These are phyloP conservation scores for Pythium scleroteichum DNA, from an alignment of 352 stramenopile species.

Conservation along the genomic window DNA sequence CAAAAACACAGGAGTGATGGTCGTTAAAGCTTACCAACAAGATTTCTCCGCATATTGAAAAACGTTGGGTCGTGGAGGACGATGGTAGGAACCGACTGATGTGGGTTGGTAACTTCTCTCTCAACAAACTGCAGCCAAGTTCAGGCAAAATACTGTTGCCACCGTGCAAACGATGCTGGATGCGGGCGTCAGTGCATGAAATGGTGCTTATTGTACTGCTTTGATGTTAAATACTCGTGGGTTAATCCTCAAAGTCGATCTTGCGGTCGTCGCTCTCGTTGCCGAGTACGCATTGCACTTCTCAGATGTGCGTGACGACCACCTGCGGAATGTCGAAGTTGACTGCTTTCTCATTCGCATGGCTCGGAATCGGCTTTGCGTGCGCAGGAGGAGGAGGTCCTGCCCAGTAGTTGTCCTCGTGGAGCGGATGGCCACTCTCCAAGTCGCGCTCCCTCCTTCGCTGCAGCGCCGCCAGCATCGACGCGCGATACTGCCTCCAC, in stretches of 20 bases:
- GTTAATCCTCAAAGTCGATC: too few relatives aligned
- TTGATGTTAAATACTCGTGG: too few relatives aligned
- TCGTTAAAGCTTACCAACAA: slow-evolving; percentile 20
- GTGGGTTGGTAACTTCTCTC: slow-evolving; percentile 10
- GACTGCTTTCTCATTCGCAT: slow-evolving; percentile 1
- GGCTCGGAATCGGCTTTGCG: background rate
- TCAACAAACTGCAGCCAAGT: too few relatives aligned
- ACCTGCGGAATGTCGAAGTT: slow-evolving; percentile 19
- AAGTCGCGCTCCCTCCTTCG: slow-evolving; percentile 30
- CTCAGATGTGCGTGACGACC: slow-evolving; percentile 19
- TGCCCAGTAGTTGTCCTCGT: slow-evolving; percentile 40
- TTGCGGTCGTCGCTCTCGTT: background rate
- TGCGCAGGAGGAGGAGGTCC: slow-evolving; percentile 7
- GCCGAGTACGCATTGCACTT: too few relatives aligned
- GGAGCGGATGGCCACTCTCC: slow-evolving; percentile 23
- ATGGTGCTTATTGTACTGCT: too few relatives aligned
- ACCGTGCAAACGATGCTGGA: too few relatives aligned
- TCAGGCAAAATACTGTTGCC: too few relatives aligned
- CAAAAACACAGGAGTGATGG: slow-evolving; percentile 29
- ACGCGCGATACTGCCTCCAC: slow-evolving; percentile 37
- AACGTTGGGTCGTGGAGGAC: background rate
- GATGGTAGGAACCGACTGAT: slow-evolving; percentile 4
- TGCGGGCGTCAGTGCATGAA: too few relatives aligned
- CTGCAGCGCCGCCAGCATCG: slow-evolving; percentile 33
- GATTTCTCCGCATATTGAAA: slow-evolving; percentile 15